These are phyloP conservation scores for Violaceomyces palustris DNA, from an alignment of 1,284 basidiomycete species.

Conservation along the genomic window DNA sequence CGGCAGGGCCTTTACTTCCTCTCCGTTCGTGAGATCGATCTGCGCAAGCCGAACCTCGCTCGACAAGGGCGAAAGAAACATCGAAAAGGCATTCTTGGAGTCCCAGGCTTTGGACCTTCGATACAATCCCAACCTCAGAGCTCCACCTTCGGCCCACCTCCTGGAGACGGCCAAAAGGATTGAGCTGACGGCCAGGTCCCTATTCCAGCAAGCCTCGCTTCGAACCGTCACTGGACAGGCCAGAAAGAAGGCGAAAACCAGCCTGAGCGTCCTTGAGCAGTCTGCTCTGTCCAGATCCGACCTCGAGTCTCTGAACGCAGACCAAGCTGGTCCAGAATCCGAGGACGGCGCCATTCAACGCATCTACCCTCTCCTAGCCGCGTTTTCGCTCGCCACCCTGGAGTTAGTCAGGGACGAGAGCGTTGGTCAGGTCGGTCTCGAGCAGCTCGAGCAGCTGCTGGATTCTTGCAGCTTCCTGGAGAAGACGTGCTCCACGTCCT, in stretches of 20 bases:
- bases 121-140: neutral
- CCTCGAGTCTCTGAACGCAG: slow-evolving; percentile 12
- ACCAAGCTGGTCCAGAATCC: slow-evolving; percentile 5
- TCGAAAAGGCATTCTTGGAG: neutral
- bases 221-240: neutral
- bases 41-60: too few relatives aligned
- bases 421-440: too few relatives aligned
- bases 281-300: slow-evolving; percentile 15
- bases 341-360: slow-evolving; percentile 7
- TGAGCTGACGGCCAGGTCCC: neutral
- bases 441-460: slow-evolving; percentile 4
- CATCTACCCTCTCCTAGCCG: slow-evolving; percentile 15
- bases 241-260: neutral
- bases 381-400: too few relatives aligned
- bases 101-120: slow-evolving; percentile 1
- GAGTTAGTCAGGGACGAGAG: too few relatives aligned
- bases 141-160: neutral
- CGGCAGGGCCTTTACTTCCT: too few relatives aligned
- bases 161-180: neutral
- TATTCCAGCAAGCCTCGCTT: neutral
- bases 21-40: too few relatives aligned
- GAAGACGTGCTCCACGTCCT: slow-evolving; percentile 8
- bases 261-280: slow-evolving; percentile 19
- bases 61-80: too few relatives aligned
- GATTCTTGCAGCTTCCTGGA: slow-evolving; percentile 16